A percentile compares a stretch with the other conserved stretches of the same genome.
These are phyloP conservation scores for Lichtheimia corymbifera DNA, from an alignment of 371 early-diverging fungal genomes.

Conservation along the genomic window DNA sequence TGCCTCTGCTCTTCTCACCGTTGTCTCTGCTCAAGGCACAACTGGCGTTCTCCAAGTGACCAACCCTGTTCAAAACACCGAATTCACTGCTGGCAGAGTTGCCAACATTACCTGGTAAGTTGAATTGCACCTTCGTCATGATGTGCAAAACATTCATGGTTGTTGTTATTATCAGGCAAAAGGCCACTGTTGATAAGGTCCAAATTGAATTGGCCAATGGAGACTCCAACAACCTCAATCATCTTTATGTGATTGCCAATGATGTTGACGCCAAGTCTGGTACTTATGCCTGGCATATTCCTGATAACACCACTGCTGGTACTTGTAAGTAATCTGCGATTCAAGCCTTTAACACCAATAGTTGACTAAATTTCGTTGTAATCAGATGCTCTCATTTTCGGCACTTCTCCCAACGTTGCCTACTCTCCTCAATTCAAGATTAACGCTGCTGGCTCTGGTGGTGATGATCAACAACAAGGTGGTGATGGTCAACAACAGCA, in stretches of 20 bases:
- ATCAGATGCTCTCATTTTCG: conserved; percentile 31
- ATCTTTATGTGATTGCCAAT: conserved; percentile 16
- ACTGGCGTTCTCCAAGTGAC: conserved; percentile 14
- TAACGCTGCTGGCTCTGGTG: too few species aligned
- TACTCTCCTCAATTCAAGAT: conserved; percentile 25
- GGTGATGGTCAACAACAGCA: too few species aligned
- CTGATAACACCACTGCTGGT: conserved; percentile 23
- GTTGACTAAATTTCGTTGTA: not conserved
- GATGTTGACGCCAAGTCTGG: conserved; percentile 19
- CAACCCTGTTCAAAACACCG: conserved; percentile 9
- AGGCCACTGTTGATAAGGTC: conserved; percentile 20
- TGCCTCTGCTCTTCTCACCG: conserved; percentile 18
- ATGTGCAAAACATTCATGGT: too few species aligned
- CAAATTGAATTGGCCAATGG: conserved; percentile 30
- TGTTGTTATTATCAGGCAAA: conserved; percentile 12
- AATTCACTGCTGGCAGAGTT: conserved; percentile 16
- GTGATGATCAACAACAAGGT: too few species aligned
- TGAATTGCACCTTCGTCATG: not conserved
- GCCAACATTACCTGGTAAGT: conserved; percentile 19
- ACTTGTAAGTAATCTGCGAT: conserved; percentile 14
- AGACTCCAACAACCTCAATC: conserved; percentile 22
- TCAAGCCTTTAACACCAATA: not conserved
- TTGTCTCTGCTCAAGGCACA: conserved; percentile 16
- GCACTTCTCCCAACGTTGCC: conserved; percentile 30
- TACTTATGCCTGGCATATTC: conserved; percentile 25